These are phyloP conservation scores for Penicillium argentinense DNA, from an alignment of 495 filamentous ascomycete species.

Conservation along the genomic window DNA sequence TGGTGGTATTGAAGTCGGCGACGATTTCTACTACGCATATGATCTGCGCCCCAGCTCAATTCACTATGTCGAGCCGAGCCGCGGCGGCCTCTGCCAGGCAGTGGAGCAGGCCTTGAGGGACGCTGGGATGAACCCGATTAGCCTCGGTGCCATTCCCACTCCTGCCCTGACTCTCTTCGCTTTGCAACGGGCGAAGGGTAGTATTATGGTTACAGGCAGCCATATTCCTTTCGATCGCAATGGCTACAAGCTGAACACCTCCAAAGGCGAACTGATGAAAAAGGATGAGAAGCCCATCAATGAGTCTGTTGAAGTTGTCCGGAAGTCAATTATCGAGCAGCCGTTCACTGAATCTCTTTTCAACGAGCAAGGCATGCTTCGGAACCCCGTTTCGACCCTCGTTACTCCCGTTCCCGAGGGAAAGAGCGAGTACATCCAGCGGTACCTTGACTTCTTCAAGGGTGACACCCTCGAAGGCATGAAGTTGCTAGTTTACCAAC, in stretches of 20 bases:
- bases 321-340: slow-evolving; percentile 19
- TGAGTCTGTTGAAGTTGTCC: slow-evolving; percentile 13
- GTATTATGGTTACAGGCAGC: slow-evolving; percentile 34
- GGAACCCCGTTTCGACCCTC: slow-evolving; percentile 2
- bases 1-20: slow-evolving; percentile 24
- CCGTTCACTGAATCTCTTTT: slow-evolving; percentile 25
- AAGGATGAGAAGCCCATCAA: slow-evolving; percentile 30
- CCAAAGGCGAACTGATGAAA: slow-evolving; percentile 27
- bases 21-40: slow-evolving; percentile 31
- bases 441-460: slow-evolving; percentile 27
- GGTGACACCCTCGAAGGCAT: slow-evolving; percentile 21
- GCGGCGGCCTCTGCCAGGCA: slow-evolving; percentile 27
- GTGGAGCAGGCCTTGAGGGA: slow-evolving; percentile 26
- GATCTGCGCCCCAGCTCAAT: slow-evolving; percentile 31
- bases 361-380: slow-evolving; percentile 25
- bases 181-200: slow-evolving; percentile 23
- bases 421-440: slow-evolving; percentile 20
- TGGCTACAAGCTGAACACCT: slow-evolving; percentile 33
- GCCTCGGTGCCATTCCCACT: slow-evolving; percentile 31
- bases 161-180: slow-evolving; percentile 26
- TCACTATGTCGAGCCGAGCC: slow-evolving; percentile 22
- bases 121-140: slow-evolving; percentile 24
- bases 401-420: slow-evolving; percentile 10
- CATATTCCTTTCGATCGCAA: slow-evolving; percentile 35
- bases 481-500: slow-evolving; percentile 29